A percentile compares a stretch with the other conserved stretches of the same genome.
phyloP scores from a whole-genome alignment of 2,329 filamentous ascomycete species.

The Sclerotinia nivalis region DNA sequence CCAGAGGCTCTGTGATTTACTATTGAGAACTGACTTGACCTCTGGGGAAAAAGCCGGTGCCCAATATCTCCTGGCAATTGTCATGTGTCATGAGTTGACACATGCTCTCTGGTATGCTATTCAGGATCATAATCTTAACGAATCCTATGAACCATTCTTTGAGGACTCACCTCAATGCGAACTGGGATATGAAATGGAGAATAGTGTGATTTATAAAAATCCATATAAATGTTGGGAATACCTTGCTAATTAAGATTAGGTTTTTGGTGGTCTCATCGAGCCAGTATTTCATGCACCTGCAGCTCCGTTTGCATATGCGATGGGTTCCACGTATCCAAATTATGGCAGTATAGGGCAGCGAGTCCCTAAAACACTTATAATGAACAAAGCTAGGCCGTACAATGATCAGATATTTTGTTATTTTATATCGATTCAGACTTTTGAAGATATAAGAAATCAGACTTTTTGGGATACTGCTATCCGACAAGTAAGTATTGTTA shows the following conservation, averaged over 20 bases:
- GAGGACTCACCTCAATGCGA: slow-evolving; percentile 11
- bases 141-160: slow-evolving; percentile 6
- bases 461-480: slow-evolving; percentile 14
- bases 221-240: background rate
- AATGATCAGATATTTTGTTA: background rate
- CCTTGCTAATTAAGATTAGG: background rate
- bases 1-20: background rate
- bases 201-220: background rate
- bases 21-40: slow-evolving; percentile 15
- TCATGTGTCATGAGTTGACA: slow-evolving; percentile 14
- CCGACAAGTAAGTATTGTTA: background rate
- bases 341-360: background rate
- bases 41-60: slow-evolving; percentile 8
- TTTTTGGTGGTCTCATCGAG: slow-evolving; percentile 19
- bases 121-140: background rate
- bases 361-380: background rate
- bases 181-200: slow-evolving; percentile 18
- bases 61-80: slow-evolving; percentile 2
- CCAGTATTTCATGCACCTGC: background rate
- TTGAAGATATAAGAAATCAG: slow-evolving; percentile 8
- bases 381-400: background rate
- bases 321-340: background rate
- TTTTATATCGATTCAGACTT: slow-evolving; percentile 14
- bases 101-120: background rate
- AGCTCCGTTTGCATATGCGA: slow-evolving; percentile 14